phyloP scores from a whole-genome alignment of 2,329 filamentous ascomycete genomes.

The Amylocarpus encephaloides region DNA sequence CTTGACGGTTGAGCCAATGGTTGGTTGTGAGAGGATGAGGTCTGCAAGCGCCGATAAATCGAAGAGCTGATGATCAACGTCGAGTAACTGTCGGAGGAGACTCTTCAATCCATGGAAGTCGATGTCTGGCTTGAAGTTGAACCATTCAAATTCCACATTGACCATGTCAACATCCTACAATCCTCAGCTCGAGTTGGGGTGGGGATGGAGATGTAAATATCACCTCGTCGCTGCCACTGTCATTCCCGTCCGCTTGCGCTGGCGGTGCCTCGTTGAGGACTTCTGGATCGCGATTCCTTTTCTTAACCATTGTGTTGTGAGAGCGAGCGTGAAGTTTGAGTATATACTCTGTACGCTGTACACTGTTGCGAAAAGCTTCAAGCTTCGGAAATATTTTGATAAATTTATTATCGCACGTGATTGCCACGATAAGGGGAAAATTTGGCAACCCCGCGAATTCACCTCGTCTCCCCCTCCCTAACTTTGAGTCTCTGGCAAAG shows the following conservation, averaged over 20 bases:
- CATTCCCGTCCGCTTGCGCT: constrained; percentile 18
- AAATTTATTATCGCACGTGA: neutral
- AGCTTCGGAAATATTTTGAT: neutral
- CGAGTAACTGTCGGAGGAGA: constrained; percentile 84
- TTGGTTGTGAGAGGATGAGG: constrained; percentile 77
- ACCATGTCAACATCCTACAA: constrained; percentile 79
- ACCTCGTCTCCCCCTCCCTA: neutral
- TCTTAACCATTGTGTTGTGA: constrained; percentile 31
- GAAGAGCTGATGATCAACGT: constrained; percentile 78
- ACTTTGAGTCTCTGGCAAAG: neutral
- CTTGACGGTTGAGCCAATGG: constrained; percentile 91
- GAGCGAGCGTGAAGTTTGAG: neutral
- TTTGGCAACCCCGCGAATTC: neutral
- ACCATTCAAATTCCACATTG: constrained; percentile 98
- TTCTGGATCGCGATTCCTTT: constrained; percentile 31
- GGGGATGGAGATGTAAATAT: constrained; percentile 2
- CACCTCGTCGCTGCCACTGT: constrained; percentile 30
- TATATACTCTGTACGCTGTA: no score
- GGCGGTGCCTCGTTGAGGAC: constrained; percentile 27
- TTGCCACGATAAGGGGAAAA: neutral
- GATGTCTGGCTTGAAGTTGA: constrained; percentile 81
- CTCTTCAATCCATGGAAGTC: constrained; percentile 95
- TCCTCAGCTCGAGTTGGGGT: constrained; percentile 6
- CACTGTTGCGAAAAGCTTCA: neutral
- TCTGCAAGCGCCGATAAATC: constrained; percentile 83